phyloP scores from a whole-genome alignment of 1,139 yeast species.

The Sugiyamaella sp. region DNA sequence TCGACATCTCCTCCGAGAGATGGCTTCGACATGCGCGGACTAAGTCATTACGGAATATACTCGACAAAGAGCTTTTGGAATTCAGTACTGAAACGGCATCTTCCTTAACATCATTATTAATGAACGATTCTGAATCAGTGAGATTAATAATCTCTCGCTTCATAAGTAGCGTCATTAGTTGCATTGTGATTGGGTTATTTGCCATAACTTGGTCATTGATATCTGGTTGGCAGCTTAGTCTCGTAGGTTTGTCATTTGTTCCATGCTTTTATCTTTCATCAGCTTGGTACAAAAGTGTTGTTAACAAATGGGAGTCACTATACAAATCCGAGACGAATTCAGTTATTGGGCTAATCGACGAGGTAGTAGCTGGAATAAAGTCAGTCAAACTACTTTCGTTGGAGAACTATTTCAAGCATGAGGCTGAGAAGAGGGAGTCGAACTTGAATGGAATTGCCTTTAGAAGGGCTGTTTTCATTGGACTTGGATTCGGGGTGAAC shows the following conservation, averaged over 20 bases:
- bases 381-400: slow-evolving; percentile 64
- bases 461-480: slow-evolving; percentile 43
- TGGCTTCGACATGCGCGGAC: slow-evolving; percentile 65
- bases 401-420: slow-evolving; percentile 49
- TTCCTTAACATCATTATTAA: slow-evolving; percentile 58
- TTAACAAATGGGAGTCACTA: slow-evolving; percentile 57
- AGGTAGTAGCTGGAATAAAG: slow-evolving; percentile 60
- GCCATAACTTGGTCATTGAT: slow-evolving; percentile 79
- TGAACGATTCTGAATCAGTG: slow-evolving; percentile 82
- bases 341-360: slow-evolving; percentile 57
- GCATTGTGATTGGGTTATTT: slow-evolving; percentile 55
- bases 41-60: slow-evolving; percentile 52
- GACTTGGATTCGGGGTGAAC: slow-evolving; percentile 63
- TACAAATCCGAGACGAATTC: slow-evolving; percentile 61
- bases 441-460: slow-evolving; percentile 27
- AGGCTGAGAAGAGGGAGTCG: slow-evolving; percentile 43
- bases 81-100: slow-evolving; percentile 51
- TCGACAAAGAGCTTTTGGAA: slow-evolving; percentile 60
- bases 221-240: slow-evolving; percentile 84
- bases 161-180: slow-evolving; percentile 55
- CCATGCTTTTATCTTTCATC: slow-evolving; percentile 62
- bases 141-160: slow-evolving; percentile 65
- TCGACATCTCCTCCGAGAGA: slow-evolving; percentile 64
- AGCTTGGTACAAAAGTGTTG: slow-evolving; percentile 52
- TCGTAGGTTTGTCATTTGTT: slow-evolving; percentile 75